Evolutionary conservation across 2,329 filamentous ascomycete genomes (phyloP).

Genomic region (Cytospora schulzeri): DNA sequence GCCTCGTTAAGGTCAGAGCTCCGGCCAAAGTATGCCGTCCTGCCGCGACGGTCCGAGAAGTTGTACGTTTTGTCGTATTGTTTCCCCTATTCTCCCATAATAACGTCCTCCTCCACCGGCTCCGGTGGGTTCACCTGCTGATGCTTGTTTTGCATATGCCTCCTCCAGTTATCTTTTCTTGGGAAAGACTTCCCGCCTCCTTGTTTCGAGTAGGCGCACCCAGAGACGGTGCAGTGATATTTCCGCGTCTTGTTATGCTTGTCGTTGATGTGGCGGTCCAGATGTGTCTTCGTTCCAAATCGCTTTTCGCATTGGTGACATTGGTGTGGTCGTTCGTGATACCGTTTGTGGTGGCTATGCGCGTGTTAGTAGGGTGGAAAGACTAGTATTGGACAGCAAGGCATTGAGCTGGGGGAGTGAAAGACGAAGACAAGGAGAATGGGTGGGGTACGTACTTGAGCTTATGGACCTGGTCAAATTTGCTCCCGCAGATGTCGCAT

Average conservation of each 20-base stretch:
- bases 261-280: conserved; percentile 64
- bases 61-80: neutral
- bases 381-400: neutral
- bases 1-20: neutral
- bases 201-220: conserved; percentile 57
- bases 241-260: conserved; percentile 62
- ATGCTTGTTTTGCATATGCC: conserved; percentile 65
- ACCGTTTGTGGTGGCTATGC: conserved; percentile 60
- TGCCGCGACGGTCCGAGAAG: neutral
- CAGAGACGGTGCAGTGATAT: conserved; percentile 57
- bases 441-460: conserved; percentile 52
- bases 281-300: conserved; percentile 64
- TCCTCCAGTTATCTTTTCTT: conserved; percentile 64
- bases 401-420: neutral
- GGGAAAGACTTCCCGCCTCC: conserved; percentile 60
- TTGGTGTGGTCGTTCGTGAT: conserved; percentile 58
- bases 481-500: conserved; percentile 47
- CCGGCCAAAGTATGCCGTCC: neutral
- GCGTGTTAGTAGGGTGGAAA: conserved; percentile 28
- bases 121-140: conserved; percentile 47
- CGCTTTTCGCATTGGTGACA: conserved; percentile 54
- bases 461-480: conserved; percentile 62
- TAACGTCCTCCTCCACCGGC: conserved; percentile 44
- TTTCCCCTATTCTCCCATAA: conserved; percentile 27
- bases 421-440: neutral